Conservation (phyloP, 352 stramenopile genomes). For the Phytopythium ostracodes region DNA sequence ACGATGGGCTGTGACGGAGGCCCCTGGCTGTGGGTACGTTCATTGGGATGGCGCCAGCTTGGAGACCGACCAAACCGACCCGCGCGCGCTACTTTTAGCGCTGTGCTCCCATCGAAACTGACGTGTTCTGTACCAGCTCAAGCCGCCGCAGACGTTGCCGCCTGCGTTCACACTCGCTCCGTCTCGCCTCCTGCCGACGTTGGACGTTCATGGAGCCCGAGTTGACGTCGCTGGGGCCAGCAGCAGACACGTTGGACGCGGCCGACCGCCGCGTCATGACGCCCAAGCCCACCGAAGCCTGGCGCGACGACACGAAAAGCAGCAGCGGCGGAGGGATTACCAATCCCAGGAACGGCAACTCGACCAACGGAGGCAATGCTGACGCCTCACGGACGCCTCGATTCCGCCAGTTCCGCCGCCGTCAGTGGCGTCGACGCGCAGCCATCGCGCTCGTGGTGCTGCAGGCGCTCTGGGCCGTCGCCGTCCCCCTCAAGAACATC, state of each 20-base stretch:
- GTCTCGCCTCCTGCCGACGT: no score
- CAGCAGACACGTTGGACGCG: not conserved
- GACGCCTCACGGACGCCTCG: not conserved
- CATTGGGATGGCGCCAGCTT: no score
- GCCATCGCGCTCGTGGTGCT: slow-evolving; percentile 17
- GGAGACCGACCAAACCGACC: no score
- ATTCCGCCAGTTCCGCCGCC: not conserved
- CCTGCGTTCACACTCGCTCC: no score
- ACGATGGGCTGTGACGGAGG: not conserved
- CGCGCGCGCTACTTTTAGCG: not conserved
- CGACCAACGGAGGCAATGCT: no score
- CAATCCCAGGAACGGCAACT: not conserved
- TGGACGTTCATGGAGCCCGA: slow-evolving; percentile 4
- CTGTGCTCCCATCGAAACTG: no score
- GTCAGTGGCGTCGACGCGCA: not conserved
- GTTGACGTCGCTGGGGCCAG: slow-evolving; percentile 4
- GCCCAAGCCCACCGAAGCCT: slow-evolving; percentile 4
- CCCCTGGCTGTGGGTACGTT: no score
- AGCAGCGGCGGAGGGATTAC: no score
- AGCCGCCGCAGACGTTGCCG: not conserved
- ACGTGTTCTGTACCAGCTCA: not conserved
- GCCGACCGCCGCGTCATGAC: not conserved
- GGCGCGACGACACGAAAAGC: not conserved
- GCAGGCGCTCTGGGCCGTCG: slow-evolving; percentile 32
- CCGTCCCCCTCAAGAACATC: slow-evolving; percentile 41